phyloP scores from a whole-genome alignment of 2,329 filamentous ascomycete species.

The Drechslera avenae region DNA sequence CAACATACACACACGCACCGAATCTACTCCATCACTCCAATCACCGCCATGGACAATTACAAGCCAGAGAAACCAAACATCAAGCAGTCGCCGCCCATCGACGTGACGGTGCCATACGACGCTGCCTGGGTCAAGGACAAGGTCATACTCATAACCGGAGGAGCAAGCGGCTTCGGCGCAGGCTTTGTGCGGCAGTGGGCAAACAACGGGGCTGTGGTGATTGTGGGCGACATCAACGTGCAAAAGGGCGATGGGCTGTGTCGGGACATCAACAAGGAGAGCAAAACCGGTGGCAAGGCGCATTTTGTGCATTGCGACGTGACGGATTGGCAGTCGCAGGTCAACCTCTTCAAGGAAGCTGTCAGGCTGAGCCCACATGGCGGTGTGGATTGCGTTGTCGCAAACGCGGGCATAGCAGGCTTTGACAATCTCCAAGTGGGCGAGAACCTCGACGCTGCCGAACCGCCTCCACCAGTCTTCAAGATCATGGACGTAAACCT shows the following conservation, averaged over 20 bases:
- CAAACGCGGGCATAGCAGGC: constrained; percentile 68
- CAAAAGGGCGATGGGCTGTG: constrained; percentile 60
- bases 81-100: constrained; percentile 47
- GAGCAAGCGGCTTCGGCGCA: constrained; percentile 48
- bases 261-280: constrained; percentile 54
- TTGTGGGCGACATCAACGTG: constrained; percentile 68
- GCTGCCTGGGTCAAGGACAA: constrained; percentile 46
- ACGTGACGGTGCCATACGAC: constrained; percentile 43
- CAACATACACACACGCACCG: too few species aligned
- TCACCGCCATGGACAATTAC: constrained; percentile 29
- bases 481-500: constrained; percentile 66
- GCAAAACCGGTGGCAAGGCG: constrained; percentile 52
- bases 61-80: constrained; percentile 29
- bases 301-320: constrained; percentile 69
- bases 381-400: constrained; percentile 67
- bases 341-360: constrained; percentile 66
- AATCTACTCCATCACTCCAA: not conserved
- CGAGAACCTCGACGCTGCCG: constrained; percentile 50
- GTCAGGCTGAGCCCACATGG: constrained; percentile 59
- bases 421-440: constrained; percentile 55
- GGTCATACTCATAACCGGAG: constrained; percentile 48
- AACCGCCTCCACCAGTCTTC: constrained; percentile 58
- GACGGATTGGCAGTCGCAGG: constrained; percentile 67
- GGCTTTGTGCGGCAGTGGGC: constrained; percentile 48
- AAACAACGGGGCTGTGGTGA: constrained; percentile 57